Conservation (phyloP, 2,329 filamentous ascomycete species). For the Fusarium redolens region DNA sequence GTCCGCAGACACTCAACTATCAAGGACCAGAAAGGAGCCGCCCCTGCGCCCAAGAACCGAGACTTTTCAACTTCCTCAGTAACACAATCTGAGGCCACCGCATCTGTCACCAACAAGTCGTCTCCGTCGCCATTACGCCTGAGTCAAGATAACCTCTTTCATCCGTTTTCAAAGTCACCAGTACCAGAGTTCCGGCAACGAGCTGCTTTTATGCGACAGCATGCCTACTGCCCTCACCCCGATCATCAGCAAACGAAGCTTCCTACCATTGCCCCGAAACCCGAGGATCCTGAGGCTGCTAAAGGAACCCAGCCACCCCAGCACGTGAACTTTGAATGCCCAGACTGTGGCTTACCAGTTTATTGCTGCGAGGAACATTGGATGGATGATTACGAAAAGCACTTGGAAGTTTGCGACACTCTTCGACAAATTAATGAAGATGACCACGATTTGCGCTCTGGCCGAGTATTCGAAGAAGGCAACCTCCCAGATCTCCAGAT, state of each 20-base stretch:
- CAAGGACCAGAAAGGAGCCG: slow-evolving; percentile 39
- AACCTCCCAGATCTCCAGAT: slow-evolving; percentile 90
- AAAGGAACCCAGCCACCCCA: slow-evolving; percentile 73
- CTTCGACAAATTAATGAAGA: slow-evolving; percentile 96
- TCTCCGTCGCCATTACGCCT: slow-evolving; percentile 55
- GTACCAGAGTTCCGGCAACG: slow-evolving; percentile 87
- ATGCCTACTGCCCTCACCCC: slow-evolving; percentile 93
- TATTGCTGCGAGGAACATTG: slow-evolving; percentile 96
- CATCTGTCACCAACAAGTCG: slow-evolving; percentile 40
- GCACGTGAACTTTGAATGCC: slow-evolving; percentile 93
- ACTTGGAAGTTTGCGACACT: slow-evolving; percentile 92
- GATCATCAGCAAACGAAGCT: slow-evolving; percentile 82
- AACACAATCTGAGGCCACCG: slow-evolving; percentile 44
- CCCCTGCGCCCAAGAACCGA: slow-evolving; percentile 30
- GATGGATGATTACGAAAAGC: slow-evolving; percentile 94
- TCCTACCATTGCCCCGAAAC: slow-evolving; percentile 72
- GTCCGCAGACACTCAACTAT: slow-evolving; percentile 46
- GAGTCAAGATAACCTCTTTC: slow-evolving; percentile 86
- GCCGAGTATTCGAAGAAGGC: slow-evolving; percentile 93
- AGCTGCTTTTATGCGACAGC: slow-evolving; percentile 90
- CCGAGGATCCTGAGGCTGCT: slow-evolving; percentile 67
- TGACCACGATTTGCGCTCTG: slow-evolving; percentile 92
- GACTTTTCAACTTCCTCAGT: slow-evolving; percentile 49
- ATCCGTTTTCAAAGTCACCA: slow-evolving; percentile 89
- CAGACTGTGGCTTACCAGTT: slow-evolving; percentile 93